phyloP scores from a whole-genome alignment of 208 protist genomes.

The Leptomonas seymouri region DNA sequence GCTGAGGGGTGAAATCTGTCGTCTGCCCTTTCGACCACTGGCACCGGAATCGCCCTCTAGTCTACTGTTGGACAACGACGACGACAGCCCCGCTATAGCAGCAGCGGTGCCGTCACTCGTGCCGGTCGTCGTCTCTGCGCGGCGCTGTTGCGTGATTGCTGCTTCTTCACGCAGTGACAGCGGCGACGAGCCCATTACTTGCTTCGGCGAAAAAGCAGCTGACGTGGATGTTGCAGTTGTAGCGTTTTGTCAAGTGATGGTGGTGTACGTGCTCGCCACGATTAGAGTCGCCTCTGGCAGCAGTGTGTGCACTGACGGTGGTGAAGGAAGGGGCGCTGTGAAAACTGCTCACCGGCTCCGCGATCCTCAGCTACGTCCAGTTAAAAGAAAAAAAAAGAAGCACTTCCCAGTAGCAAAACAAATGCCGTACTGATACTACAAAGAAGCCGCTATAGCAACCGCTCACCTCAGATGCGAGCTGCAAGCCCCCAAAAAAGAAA shows the following conservation, averaged over 20 bases:
- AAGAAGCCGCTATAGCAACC: too few relatives aligned
- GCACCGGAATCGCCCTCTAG: not conserved
- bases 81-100: constrained; percentile 6
- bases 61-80: constrained; percentile 3
- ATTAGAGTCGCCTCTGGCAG: not conserved
- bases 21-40: not conserved
- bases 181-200: constrained; percentile 14
- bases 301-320: not conserved
- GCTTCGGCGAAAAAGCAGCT: not conserved
- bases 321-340: constrained; percentile 15
- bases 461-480: too few relatives aligned
- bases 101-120: not conserved
- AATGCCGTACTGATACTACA: too few relatives aligned
- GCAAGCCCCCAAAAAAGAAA: too few relatives aligned
- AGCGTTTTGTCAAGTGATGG: not conserved
- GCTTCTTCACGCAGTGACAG: constrained; percentile 22
- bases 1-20: constrained; percentile 1
- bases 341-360: constrained; percentile 12
- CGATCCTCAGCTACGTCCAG: not conserved
- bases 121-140: not conserved
- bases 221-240: not conserved
- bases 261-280: not conserved
- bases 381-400: constrained; percentile 1
- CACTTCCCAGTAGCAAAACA: too few relatives aligned
- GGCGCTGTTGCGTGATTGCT: constrained; percentile 17